Evolutionary conservation across 148 eudicot species (phyloP).

Genomic region (Arbutus unedo): DNA sequence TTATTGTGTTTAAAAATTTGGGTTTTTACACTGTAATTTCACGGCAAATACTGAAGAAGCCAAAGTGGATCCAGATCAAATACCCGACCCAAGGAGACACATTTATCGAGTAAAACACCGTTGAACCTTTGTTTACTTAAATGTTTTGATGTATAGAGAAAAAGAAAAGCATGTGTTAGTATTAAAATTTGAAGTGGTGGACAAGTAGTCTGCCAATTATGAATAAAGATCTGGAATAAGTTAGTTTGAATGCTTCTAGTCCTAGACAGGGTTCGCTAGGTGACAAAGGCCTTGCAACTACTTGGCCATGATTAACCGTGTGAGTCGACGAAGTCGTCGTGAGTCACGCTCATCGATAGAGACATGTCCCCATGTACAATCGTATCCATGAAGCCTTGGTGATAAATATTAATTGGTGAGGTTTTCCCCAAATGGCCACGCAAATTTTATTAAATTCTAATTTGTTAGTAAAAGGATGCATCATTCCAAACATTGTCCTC

Average conservation of each 20-base stretch:
- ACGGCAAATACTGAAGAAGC: too few relatives aligned
- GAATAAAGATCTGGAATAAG: background rate
- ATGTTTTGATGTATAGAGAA: too few relatives aligned
- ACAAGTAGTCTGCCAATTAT: background rate
- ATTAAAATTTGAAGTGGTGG: background rate
- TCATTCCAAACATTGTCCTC: background rate
- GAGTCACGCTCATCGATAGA: background rate
- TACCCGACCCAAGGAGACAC: too few relatives aligned
- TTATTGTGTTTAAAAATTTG: too few relatives aligned
- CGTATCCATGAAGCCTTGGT: background rate
- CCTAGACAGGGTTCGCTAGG: background rate
- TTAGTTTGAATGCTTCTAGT: background rate
- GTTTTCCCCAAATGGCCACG: background rate
- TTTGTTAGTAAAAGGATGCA: background rate
- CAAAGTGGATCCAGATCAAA: too few relatives aligned
- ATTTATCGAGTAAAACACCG: too few relatives aligned
- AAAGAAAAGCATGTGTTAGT: background rate
- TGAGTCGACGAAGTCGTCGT: background rate
- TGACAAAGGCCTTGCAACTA: slow-evolving; percentile 3
- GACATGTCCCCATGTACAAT: background rate
- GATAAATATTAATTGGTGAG: background rate
- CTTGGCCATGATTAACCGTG: background rate
- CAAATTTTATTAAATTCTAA: background rate
- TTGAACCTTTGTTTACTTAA: background rate
- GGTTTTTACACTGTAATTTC: too few relatives aligned